These are phyloP conservation scores for Ganoderma leucocontextum DNA, from an alignment of 1,284 basidiomycete genomes.

Conservation along the genomic window DNA sequence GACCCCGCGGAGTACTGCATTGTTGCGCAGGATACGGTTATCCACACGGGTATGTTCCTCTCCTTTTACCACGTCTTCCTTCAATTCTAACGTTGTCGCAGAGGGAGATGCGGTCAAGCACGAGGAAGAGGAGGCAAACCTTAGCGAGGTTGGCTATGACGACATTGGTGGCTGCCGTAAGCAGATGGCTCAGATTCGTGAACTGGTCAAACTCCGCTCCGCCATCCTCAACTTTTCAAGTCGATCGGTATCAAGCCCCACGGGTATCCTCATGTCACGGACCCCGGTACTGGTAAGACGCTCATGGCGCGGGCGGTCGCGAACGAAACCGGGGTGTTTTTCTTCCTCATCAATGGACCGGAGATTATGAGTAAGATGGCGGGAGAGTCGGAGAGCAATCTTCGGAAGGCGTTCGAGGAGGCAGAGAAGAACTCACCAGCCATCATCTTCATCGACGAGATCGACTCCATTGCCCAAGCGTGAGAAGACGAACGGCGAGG, in stretches of 20 bases:
- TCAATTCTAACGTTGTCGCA: slow-evolving; percentile 38
- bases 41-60: slow-evolving; percentile 77
- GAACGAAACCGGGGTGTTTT: slow-evolving; percentile 99
- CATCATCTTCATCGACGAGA: slow-evolving; percentile 99
- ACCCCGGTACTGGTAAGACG: slow-evolving; percentile 97
- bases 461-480: slow-evolving; percentile 99
- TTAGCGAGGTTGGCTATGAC: slow-evolving; percentile 98
- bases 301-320: slow-evolving; percentile 99
- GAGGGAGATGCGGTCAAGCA: slow-evolving; percentile 99
- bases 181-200: slow-evolving; percentile 99
- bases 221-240: slow-evolving; percentile 99
- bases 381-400: slow-evolving; percentile 96
- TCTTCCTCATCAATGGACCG: slow-evolving; percentile 99
- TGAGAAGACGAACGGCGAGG: slow-evolving; percentile 99
- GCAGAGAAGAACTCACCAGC: slow-evolving; percentile 99
- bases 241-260: slow-evolving; percentile 99
- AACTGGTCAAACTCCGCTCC: slow-evolving; percentile 96
- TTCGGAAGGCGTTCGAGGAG: slow-evolving; percentile 98
- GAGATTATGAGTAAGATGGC: slow-evolving; percentile 99
- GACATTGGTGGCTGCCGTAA: slow-evolving; percentile 99
- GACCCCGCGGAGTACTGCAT: slow-evolving; percentile 97
- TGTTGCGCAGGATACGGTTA: slow-evolving; percentile 96
- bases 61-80: slow-evolving; percentile 14
- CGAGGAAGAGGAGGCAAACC: slow-evolving; percentile 97
- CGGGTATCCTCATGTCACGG: slow-evolving; percentile 97